phyloP scores from a whole-genome alignment of 106 monocot genomes.

The Ottelia alismoides region DNA sequence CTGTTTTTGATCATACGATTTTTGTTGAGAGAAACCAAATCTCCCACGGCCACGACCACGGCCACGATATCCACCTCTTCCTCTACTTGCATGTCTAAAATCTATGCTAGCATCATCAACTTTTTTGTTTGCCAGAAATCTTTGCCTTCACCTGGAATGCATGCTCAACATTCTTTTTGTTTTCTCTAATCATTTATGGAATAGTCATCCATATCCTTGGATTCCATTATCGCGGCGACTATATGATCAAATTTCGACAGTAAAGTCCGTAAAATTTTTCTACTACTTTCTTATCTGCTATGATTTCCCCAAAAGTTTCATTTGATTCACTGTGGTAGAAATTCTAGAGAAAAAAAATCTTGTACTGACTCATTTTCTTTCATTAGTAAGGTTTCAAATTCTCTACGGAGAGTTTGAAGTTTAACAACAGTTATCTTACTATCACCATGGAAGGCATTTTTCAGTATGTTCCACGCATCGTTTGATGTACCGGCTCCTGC shows the following conservation, averaged over 20 bases:
- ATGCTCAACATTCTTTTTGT: not conserved
- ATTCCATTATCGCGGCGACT: slow-evolving; percentile 1
- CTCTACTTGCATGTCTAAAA: too few species aligned
- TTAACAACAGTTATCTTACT: slow-evolving; percentile 4
- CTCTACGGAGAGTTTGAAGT: too few species aligned
- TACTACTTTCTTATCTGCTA: slow-evolving; percentile 1
- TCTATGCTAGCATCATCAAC: not conserved
- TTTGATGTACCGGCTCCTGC: too few species aligned
- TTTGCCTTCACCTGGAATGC: not conserved
- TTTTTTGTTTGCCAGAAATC: not conserved
- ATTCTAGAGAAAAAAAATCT: too few species aligned
- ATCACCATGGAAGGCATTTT: not conserved
- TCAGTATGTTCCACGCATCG: slow-evolving; percentile 1
- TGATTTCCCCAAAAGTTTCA: slow-evolving; percentile 4
- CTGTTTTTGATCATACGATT: not conserved
- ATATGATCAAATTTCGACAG: slow-evolving; percentile 4
- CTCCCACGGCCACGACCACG: not conserved
- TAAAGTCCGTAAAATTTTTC: too few species aligned
- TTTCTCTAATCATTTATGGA: not conserved
- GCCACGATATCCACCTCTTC: not conserved
- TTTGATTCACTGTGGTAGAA: slow-evolving; percentile 5
- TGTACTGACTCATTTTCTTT: too few species aligned
- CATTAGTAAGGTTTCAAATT: too few species aligned
- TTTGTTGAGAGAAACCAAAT: not conserved
- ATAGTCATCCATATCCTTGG: slow-evolving; percentile 1